A percentile compares a stretch with the other conserved stretches of the same genome.
Conservation (phyloP, 1,284 basidiomycete species). For the Coniophora puteana region DNA sequence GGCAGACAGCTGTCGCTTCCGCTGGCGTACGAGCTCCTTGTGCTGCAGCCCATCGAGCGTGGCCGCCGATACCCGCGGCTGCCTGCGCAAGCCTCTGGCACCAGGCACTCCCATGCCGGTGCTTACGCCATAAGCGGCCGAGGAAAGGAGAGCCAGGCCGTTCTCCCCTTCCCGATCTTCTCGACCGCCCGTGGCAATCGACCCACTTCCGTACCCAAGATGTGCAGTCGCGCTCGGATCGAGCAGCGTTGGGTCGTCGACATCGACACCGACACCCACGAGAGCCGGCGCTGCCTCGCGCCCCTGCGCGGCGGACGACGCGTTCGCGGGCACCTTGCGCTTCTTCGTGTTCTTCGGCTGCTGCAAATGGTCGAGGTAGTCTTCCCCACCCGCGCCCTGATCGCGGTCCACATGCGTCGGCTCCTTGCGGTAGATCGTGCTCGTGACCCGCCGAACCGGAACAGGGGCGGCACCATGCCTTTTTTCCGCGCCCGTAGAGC, state of each 20-base stretch:
- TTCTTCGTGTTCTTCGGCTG: conserved; percentile 84
- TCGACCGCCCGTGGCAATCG: conserved; percentile 12
- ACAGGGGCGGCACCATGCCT: too few species aligned
- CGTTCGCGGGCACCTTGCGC: conserved; percentile 68
- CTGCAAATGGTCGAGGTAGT: conserved; percentile 61
- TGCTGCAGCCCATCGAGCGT: conserved; percentile 68
- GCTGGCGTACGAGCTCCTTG: conserved; percentile 64
- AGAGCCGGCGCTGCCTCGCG: conserved; percentile 25
- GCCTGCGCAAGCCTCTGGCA: conserved; percentile 26
- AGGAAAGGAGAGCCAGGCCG: conserved; percentile 14
- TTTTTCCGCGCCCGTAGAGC: too few species aligned
- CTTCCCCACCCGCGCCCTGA: conserved; percentile 49
- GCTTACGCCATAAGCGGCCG: conserved; percentile 15
- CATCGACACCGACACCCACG: conserved; percentile 21
- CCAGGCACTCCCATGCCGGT: conserved; percentile 17
- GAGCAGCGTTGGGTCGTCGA: too few species aligned
- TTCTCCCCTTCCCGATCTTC: conserved; percentile 20
- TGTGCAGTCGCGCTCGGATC: neutral
- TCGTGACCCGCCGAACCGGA: conserved; percentile 14
- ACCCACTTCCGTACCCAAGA: neutral
- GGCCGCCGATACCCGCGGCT: conserved; percentile 50
- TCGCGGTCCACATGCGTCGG: conserved; percentile 44
- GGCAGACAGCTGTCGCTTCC: conserved; percentile 65
- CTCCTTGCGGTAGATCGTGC: too few species aligned
- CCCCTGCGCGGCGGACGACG: conserved; percentile 31